Evolutionary conservation across 768 basidiomycete species (phyloP).

Genomic region (Chiua virens): DNA sequence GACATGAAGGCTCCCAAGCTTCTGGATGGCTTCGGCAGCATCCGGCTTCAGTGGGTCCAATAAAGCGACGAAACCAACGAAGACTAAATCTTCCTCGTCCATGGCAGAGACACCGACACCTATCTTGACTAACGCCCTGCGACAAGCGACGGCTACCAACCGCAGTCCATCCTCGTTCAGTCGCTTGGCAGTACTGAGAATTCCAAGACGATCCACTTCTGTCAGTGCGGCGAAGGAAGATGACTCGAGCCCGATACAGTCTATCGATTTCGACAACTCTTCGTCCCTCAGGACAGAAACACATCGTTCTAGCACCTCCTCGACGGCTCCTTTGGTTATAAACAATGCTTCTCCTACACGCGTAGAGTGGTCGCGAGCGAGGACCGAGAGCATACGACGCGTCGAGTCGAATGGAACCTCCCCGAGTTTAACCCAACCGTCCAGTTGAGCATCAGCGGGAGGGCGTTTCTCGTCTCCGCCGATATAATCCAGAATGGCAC

Average conservation of each 20-base stretch:
- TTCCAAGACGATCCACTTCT: slow-evolving; percentile 16
- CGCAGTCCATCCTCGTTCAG: slow-evolving; percentile 33
- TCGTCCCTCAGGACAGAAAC: slow-evolving; percentile 17
- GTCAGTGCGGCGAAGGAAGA: slow-evolving; percentile 19
- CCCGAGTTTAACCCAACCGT: slow-evolving; percentile 30
- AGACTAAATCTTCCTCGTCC: slow-evolving; percentile 31
- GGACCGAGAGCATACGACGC: slow-evolving; percentile 35
- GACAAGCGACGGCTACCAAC: slow-evolving; percentile 31
- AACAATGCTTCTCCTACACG: slow-evolving; percentile 21
- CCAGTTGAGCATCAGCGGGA: slow-evolving; percentile 6
- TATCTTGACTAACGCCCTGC: slow-evolving; percentile 17
- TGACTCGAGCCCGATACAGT: slow-evolving; percentile 14
- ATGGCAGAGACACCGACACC: slow-evolving; percentile 14
- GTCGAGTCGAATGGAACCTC: slow-evolving; percentile 39
- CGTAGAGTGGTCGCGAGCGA: slow-evolving; percentile 26
- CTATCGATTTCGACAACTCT: slow-evolving; percentile 13
- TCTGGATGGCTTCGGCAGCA: slow-evolving; percentile 31
- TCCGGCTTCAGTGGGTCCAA: slow-evolving; percentile 33
- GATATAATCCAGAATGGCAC: slow-evolving; percentile 32
- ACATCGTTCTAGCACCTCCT: slow-evolving; percentile 34
- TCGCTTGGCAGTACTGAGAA: slow-evolving; percentile 27
- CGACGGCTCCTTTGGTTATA: slow-evolving; percentile 32
- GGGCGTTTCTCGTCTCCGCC: slow-evolving; percentile 11
- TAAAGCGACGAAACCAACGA: slow-evolving; percentile 31
- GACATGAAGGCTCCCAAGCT: slow-evolving; percentile 27